Percentiles rank a stretch among this genome's conserved stretches.
Conservation (phyloP, 345 rosid species). For the Eucalyptus cloeziana region DNA sequence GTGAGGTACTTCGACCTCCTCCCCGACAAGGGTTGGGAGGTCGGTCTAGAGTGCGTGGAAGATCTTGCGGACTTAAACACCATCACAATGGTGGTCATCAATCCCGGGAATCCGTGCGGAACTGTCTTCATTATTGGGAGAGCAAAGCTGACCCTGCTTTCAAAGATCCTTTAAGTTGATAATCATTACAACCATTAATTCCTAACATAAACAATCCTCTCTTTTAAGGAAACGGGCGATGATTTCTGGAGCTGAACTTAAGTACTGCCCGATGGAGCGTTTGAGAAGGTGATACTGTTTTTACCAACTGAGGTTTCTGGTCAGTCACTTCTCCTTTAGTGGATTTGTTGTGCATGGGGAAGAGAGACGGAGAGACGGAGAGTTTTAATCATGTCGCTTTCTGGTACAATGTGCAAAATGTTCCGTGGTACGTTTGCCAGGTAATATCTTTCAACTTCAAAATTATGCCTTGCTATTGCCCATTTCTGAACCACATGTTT, state of each 20-base stretch:
- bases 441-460: no score
- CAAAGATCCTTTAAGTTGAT: background rate
- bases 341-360: no score
- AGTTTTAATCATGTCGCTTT: no score
- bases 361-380: no score
- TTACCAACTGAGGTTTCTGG: background rate
- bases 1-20: constrained; percentile 46
- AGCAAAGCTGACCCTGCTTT: background rate
- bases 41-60: constrained; percentile 39
- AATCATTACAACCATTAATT: background rate
- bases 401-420: no score
- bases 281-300: background rate
- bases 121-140: constrained; percentile 15
- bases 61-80: constrained; percentile 52
- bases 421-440: no score
- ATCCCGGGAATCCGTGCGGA: constrained; percentile 44
- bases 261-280: background rate
- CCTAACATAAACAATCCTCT: background rate
- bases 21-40: constrained; percentile 50
- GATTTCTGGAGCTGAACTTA: background rate
- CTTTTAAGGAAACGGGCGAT: background rate
- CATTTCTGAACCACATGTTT: background rate
- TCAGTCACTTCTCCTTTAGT: background rate
- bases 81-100: constrained; percentile 37
- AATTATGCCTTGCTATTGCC: no score